Percentiles rank a stretch among this genome's conserved stretches.
Conservation (phyloP, 2,329 filamentous ascomycete species). For the Zopfia rhizophila region DNA sequence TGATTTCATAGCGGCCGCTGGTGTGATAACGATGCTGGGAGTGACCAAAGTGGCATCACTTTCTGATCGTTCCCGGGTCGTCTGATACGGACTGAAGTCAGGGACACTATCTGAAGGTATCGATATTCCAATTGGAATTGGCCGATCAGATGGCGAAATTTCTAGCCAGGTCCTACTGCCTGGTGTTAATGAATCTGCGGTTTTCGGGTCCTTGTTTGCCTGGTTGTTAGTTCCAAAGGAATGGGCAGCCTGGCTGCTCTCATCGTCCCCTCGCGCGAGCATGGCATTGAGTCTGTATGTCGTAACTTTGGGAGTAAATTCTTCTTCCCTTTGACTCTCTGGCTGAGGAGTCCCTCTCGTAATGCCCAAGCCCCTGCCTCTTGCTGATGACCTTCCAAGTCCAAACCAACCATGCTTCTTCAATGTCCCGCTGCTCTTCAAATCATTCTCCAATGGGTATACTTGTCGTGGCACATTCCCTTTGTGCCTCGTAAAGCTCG, state of each 20-base stretch:
- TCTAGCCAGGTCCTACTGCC: slow-evolving; percentile 54
- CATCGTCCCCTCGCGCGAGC: too few species aligned
- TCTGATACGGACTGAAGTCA: slow-evolving; percentile 46
- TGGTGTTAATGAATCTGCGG: slow-evolving; percentile 41
- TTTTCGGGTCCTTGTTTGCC: slow-evolving; percentile 34
- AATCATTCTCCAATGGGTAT: slow-evolving; percentile 47
- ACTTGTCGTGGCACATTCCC: slow-evolving; percentile 59
- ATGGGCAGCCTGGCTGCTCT: too few species aligned
- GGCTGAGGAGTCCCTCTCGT: slow-evolving; percentile 48
- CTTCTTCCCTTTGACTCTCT: slow-evolving; percentile 14
- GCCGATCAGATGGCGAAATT: slow-evolving; percentile 74
- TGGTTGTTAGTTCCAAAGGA: slow-evolving; percentile 1
- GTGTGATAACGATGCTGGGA: slow-evolving; percentile 65
- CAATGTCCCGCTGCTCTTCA: slow-evolving; percentile 28
- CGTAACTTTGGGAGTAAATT: neutral
- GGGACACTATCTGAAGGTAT: slow-evolving; percentile 66
- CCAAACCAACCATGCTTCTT: slow-evolving; percentile 45
- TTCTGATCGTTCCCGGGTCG: slow-evolving; percentile 48
- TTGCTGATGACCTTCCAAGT: slow-evolving; percentile 38
- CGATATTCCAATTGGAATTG: slow-evolving; percentile 77
- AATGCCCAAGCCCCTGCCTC: slow-evolving; percentile 46
- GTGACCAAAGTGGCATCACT: slow-evolving; percentile 53
- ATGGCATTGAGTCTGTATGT: slow-evolving; percentile 4
- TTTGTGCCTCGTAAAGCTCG: slow-evolving; percentile 67
- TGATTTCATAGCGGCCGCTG: slow-evolving; percentile 60